A percentile compares a stretch with the other conserved stretches of the same genome.
These are phyloP conservation scores for Phytophthora litchii DNA, from an alignment of 352 stramenopile species.

Conservation along the genomic window DNA sequence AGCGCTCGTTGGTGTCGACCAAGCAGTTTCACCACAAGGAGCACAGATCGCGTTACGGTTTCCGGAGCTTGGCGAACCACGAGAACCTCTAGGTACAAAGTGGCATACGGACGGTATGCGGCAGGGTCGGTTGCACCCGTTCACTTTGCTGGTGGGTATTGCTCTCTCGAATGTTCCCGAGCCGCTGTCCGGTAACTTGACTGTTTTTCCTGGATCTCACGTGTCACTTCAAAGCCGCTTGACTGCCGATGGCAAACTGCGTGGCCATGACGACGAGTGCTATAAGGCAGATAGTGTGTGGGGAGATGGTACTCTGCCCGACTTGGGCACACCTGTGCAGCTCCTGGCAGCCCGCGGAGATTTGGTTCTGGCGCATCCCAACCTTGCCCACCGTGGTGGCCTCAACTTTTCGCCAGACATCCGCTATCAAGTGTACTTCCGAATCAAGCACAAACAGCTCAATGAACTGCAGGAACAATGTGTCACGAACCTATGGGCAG, in stretches of 20 bases:
- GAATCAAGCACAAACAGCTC: constrained; percentile 75
- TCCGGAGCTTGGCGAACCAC: constrained; percentile 63
- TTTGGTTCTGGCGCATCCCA: constrained; percentile 76
- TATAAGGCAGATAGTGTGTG: constrained; percentile 76
- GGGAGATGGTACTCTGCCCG: constrained; percentile 71
- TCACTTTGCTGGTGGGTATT: constrained; percentile 69
- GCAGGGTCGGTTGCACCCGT: constrained; percentile 73
- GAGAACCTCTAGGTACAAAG: constrained; percentile 69
- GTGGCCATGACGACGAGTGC: constrained; percentile 61
- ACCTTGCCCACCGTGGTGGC: constrained; percentile 72
- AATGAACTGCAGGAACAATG: constrained; percentile 37
- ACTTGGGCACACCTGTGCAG: constrained; percentile 67
- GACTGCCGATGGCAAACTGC: constrained; percentile 55
- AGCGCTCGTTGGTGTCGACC: constrained; percentile 53
- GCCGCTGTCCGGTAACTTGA: constrained; percentile 71
- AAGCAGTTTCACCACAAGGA: constrained; percentile 54
- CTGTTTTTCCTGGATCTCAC: constrained; percentile 76
- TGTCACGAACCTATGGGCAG: constrained; percentile 45
- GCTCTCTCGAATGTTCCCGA: constrained; percentile 72
- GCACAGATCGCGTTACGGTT: constrained; percentile 80
- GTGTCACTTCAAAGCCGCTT: constrained; percentile 53
- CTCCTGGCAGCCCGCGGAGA: constrained; percentile 62
- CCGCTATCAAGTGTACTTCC: constrained; percentile 86
- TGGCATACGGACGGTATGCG: constrained; percentile 88
- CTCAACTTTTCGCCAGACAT: constrained; percentile 86